phyloP scores from a whole-genome alignment of 495 filamentous ascomycete species.

The Xanthoparmelia taractica region DNA sequence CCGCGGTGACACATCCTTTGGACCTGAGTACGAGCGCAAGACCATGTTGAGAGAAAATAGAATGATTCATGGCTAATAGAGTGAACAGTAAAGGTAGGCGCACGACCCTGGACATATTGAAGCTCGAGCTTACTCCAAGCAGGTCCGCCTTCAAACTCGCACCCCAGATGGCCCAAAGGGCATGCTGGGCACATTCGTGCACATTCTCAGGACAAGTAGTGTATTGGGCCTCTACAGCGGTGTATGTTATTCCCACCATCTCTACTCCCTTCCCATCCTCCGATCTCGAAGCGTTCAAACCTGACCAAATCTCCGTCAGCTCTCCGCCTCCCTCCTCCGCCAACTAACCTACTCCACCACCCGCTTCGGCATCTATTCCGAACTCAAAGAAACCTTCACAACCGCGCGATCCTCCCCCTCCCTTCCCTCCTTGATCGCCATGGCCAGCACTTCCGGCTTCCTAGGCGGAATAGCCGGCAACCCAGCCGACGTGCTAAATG shows the following conservation, averaged over 20 bases:
- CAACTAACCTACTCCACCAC: slow-evolving; percentile 50
- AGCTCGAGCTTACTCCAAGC: slow-evolving; percentile 14
- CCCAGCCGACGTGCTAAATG: slow-evolving; percentile 91
- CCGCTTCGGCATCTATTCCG: slow-evolving; percentile 52
- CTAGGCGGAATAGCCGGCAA: slow-evolving; percentile 87
- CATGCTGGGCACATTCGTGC: slow-evolving; percentile 31
- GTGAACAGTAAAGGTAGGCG: slow-evolving; percentile 24
- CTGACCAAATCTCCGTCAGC: slow-evolving; percentile 35
- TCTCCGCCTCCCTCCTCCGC: slow-evolving; percentile 84
- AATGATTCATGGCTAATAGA: slow-evolving; percentile 13
- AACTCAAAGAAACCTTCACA: slow-evolving; percentile 66
- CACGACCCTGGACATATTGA: neutral
- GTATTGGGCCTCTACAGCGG: slow-evolving; percentile 33
- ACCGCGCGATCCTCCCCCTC: slow-evolving; percentile 42
- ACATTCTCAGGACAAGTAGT: slow-evolving; percentile 30
- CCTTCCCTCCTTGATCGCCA: slow-evolving; percentile 64
- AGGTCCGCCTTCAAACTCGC: slow-evolving; percentile 59
- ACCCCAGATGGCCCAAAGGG: slow-evolving; percentile 37
- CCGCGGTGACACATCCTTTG: slow-evolving; percentile 38
- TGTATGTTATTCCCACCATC: slow-evolving; percentile 22
- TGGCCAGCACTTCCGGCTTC: slow-evolving; percentile 77
- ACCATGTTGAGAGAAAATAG: neutral
- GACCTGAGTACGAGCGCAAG: slow-evolving; percentile 31
- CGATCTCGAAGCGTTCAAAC: neutral
- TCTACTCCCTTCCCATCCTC: neutral